These are phyloP conservation scores for Neohortaea acidophila DNA, from an alignment of 495 filamentous ascomycete species.

Conservation along the genomic window DNA sequence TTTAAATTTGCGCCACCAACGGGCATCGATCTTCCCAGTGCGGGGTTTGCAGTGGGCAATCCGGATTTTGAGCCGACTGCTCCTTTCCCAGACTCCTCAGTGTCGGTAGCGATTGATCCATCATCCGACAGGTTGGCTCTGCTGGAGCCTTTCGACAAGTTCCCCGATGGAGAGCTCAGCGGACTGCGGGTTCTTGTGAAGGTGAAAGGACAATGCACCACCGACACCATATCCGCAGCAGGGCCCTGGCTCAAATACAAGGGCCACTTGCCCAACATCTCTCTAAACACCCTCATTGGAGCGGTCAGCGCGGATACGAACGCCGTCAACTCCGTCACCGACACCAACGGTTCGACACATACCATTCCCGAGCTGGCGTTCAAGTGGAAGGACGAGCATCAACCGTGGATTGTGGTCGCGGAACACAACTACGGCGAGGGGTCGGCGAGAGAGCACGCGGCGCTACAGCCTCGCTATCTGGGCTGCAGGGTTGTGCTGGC, in stretches of 20 bases:
- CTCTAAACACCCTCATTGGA: slow-evolving; percentile 86
- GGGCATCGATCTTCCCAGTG: slow-evolving; percentile 58
- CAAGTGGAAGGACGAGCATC: slow-evolving; percentile 57
- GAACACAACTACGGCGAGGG: slow-evolving; percentile 98
- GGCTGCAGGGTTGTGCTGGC: slow-evolving; percentile 75
- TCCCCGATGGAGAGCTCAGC: slow-evolving; percentile 58
- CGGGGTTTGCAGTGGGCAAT: slow-evolving; percentile 69
- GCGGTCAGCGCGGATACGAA: slow-evolving; percentile 82
- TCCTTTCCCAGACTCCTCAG: slow-evolving; percentile 48
- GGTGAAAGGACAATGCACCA: slow-evolving; percentile 93
- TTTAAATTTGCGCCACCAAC: slow-evolving; percentile 78
- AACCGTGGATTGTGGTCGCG: slow-evolving; percentile 81
- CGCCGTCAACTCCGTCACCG: slow-evolving; percentile 84
- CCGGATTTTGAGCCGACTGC: slow-evolving; percentile 57
- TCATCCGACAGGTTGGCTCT: slow-evolving; percentile 76
- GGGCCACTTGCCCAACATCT: slow-evolving; percentile 95
- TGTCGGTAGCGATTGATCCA: slow-evolving; percentile 60
- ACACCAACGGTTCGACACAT: slow-evolving; percentile 47
- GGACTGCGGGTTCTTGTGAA: slow-evolving; percentile 76
- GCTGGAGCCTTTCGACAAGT: slow-evolving; percentile 79
- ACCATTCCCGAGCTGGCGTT: slow-evolving; percentile 73
- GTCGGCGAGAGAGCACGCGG: slow-evolving; percentile 85
- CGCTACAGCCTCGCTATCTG: slow-evolving; percentile 87
- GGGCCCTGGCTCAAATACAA: slow-evolving; percentile 99
- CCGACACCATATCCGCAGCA: slow-evolving; percentile 89